Conservation (phyloP, 2,329 filamentous ascomycete species). For the Aspergillus fumigatiaffinis region DNA sequence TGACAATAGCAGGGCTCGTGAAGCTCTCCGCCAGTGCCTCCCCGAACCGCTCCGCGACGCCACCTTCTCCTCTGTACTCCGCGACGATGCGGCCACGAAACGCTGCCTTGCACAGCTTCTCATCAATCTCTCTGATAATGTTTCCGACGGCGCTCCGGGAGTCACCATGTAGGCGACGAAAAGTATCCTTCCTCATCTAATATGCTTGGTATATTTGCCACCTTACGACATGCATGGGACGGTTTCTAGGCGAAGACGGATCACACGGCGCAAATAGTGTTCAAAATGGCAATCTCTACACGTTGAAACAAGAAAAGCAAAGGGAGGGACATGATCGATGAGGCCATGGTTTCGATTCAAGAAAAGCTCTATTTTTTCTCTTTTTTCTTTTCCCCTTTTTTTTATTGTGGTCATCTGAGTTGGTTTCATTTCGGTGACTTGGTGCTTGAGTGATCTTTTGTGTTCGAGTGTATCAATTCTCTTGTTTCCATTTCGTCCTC, state of each 20-base stretch:
- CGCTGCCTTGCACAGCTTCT: constrained; percentile 94
- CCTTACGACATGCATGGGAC: constrained; percentile 41
- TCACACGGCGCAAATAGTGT: constrained; percentile 36
- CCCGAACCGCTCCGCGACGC: constrained; percentile 98
- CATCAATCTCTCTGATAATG: constrained; percentile 91
- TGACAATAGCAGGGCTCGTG: constrained; percentile 91
- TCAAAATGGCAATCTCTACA: constrained; percentile 18
- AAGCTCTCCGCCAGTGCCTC: constrained; percentile 91
- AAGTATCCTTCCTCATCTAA: constrained; percentile 25
- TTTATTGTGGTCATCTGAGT: constrained; percentile 8
- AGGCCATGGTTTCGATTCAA: constrained; percentile 4
- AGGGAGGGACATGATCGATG: constrained; percentile 3
- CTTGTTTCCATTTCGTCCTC: constrained; percentile 8
- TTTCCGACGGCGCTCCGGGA: constrained; percentile 51
- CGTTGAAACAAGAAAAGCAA: constrained; percentile 5
- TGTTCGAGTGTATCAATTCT: constrained; percentile 17
- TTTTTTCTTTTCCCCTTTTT: constrained; percentile 3
- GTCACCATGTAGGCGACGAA: constrained; percentile 38
- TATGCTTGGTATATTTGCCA: constrained; percentile 31
- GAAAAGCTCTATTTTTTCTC: constrained; percentile 2
- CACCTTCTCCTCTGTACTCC: constrained; percentile 92
- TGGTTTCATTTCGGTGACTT: constrained; percentile 9
- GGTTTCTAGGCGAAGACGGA: constrained; percentile 39
- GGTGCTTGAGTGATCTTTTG: constrained; percentile 19
- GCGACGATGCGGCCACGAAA: constrained; percentile 96